phyloP scores from a whole-genome alignment of 176 grass and related monocot genomes.

The Saccharum officinarum region DNA sequence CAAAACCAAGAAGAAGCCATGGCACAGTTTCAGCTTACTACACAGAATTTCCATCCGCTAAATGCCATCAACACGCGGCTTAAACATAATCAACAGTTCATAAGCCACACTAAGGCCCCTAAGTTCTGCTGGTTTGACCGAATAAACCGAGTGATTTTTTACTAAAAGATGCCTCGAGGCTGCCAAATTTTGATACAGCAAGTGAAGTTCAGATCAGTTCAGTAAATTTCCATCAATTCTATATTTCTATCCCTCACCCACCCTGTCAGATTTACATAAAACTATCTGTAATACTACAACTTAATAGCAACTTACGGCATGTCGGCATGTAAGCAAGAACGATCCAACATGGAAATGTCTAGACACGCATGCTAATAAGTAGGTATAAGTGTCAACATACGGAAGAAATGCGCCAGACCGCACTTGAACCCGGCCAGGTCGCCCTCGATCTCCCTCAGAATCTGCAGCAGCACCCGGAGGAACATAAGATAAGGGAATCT shows the following conservation, averaged over 20 bases:
- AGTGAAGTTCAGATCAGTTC: not conserved
- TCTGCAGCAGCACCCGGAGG: slow-evolving; percentile 39
- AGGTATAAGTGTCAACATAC: slow-evolving; percentile 49
- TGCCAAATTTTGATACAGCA: not conserved
- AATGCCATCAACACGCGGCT: not conserved
- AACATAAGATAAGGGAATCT: not conserved
- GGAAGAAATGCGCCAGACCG: slow-evolving; percentile 88
- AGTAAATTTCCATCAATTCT: not conserved
- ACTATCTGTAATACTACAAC: not conserved
- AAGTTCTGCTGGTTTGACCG: not conserved
- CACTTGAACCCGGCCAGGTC: slow-evolving; percentile 88
- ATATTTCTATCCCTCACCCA: not conserved
- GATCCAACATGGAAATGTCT: not conserved
- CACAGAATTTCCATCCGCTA: not conserved
- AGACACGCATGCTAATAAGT: not conserved
- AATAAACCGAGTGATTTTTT: not conserved
- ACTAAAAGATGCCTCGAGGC: not conserved
- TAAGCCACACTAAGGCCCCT: not conserved
- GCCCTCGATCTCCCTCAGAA: slow-evolving; percentile 75
- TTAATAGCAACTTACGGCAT: not conserved
- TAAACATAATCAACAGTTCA: not conserved
- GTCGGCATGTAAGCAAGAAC: not conserved
- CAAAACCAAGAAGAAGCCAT: not conserved
- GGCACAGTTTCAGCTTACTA: not conserved
- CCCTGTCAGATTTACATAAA: not conserved